phyloP scores from a whole-genome alignment of 164 flowering plant genomes.

The Berberis thunbergii region DNA sequence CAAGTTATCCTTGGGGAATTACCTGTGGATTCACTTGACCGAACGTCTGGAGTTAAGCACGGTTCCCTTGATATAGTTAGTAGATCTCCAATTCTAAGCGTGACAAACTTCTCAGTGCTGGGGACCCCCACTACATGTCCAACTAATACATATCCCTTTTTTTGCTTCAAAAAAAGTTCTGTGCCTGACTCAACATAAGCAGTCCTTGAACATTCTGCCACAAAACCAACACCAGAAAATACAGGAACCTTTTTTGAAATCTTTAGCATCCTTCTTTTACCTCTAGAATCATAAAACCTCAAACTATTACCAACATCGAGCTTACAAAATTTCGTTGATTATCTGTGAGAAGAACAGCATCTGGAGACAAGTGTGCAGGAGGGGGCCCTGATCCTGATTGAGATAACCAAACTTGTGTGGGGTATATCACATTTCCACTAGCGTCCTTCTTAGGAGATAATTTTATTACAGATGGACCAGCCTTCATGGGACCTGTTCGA shows the following conservation, averaged over 20 bases:
- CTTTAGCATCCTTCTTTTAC: constrained; percentile 33
- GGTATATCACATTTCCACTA: constrained; percentile 31
- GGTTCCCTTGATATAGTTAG: constrained; percentile 44
- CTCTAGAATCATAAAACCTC: constrained; percentile 48
- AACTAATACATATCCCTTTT: constrained; percentile 22
- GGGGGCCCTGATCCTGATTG: constrained; percentile 38
- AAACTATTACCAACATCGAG: constrained; percentile 36
- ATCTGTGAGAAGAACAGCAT: constrained; percentile 40
- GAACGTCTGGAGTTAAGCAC: constrained; percentile 17
- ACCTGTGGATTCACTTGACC: constrained; percentile 11
- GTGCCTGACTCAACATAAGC: constrained; percentile 53
- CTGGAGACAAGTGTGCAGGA: constrained; percentile 45
- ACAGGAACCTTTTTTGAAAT: constrained; percentile 32
- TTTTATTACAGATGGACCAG: constrained; percentile 59
- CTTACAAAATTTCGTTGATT: constrained; percentile 23
- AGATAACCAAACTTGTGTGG: constrained; percentile 56
- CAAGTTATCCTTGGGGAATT: constrained; percentile 45
- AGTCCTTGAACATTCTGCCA: constrained; percentile 45
- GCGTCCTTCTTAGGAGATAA: constrained; percentile 53
- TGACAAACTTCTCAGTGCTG: constrained; percentile 36
- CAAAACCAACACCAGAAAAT: constrained; percentile 41
- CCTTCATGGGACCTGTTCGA: constrained; percentile 39
- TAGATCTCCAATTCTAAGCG: constrained; percentile 49
- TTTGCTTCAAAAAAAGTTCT: constrained; percentile 28
- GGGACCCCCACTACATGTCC: constrained; percentile 53